Evolutionary conservation across 2,329 filamentous ascomycete species (phyloP).

Genomic region (Claviceps lovelessii): DNA sequence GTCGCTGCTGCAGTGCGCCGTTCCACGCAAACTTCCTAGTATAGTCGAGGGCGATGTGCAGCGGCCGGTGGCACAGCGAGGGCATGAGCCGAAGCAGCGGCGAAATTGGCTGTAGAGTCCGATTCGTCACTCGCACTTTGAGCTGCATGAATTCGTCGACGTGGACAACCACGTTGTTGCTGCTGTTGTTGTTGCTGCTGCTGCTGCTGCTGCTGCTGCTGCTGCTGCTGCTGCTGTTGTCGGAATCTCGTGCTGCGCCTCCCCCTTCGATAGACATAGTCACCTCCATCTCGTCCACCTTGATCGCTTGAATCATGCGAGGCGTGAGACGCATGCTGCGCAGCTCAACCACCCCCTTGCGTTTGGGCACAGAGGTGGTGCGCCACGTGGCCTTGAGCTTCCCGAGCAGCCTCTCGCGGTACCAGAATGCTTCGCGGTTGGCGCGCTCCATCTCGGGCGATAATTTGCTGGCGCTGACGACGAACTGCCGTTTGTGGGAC

Average conservation of each 20-base stretch:
- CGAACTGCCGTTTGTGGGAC: constrained; percentile 77
- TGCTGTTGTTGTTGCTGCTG: constrained; percentile 1
- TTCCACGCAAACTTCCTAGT: constrained; percentile 75
- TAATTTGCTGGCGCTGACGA: constrained; percentile 68
- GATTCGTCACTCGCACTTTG: constrained; percentile 59
- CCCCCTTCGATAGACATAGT: constrained; percentile 28
- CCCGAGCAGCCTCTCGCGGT: constrained; percentile 65
- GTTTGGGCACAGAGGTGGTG: constrained; percentile 33
- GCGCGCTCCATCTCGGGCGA: constrained; percentile 66
- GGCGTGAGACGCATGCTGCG: constrained; percentile 58
- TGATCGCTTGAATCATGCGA: constrained; percentile 72
- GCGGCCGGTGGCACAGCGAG: constrained; percentile 56
- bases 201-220: neutral
- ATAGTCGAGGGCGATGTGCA: constrained; percentile 62
- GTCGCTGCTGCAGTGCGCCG: constrained; percentile 61
- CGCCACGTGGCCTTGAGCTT: constrained; percentile 59
- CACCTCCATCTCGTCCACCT: constrained; percentile 62
- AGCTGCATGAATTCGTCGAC: constrained; percentile 50
- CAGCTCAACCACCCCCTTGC: constrained; percentile 59
- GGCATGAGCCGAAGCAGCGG: constrained; percentile 67
- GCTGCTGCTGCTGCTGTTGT: neutral
- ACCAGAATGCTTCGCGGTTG: constrained; percentile 80
- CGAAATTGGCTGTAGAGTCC: constrained; percentile 50
- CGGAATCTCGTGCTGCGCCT: neutral
- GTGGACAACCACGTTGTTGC: constrained; percentile 14